Base-by-base conservation (phyloP, 2,329 filamentous ascomycete genomes). In the Mycosphaerella sp. region DNA sequence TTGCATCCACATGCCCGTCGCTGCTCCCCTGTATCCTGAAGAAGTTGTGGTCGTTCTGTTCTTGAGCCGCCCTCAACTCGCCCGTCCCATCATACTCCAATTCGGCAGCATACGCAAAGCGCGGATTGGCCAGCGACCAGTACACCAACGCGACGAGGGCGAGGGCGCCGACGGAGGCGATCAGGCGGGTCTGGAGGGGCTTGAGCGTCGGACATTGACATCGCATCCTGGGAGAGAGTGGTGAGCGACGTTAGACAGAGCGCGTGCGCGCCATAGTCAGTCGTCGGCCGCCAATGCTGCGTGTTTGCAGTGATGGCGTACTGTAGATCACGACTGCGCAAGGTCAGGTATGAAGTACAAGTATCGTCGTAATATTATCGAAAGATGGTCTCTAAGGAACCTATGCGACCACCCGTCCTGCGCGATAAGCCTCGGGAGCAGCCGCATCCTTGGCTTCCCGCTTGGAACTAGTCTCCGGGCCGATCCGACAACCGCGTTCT, bases 161-260 rank as follows among this genome's bases (percentile, higher is more conserved):
- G 28, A 81, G 79, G 48, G 82, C 80, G 62, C 79, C 73, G 47
- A 85, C 66, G 51, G 84, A 86, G 62, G 83, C 81, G 65, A 79
- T 79, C 64, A 88, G 79, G 66, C 85, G 84, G 71, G 82, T 85
- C 73, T 87, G 86, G 60, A 87, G 73, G 63, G 79, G 81, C 67
- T 79, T 83, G 68, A 84, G 77, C 69, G 83, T 72, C 28, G 68
- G 69, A 61, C 70, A 71, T 64, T 70, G 71, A 56, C 57, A 63
- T 18, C 62, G 56, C 63, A 65, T 65, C 27, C 43, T 57, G 32
- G 39, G 14, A 16, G 39, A 13, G 17, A 41, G 7, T 41, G 30
- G 30, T 34, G 7, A n/a, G 30, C 30, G 30, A 34, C 13, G 10
- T n/a, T 34, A 34, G 43, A 45, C 41, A 35, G 32, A 55, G 57